Conservation (phyloP, 1,139 yeast genomes). For the Meyerozyma sp. region DNA sequence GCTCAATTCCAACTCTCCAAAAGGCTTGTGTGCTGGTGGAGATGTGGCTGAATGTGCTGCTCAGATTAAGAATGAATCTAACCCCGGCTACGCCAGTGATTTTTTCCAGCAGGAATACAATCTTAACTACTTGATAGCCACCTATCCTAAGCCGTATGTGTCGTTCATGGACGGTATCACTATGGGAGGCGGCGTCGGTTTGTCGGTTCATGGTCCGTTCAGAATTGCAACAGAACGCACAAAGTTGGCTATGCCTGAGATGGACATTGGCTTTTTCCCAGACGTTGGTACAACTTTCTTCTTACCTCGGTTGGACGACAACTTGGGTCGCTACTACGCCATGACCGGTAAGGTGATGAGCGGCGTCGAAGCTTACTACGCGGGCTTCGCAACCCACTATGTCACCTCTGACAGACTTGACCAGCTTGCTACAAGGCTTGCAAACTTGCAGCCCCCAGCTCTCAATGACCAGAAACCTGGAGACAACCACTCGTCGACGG, state of each 20-base stretch:
- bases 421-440: constrained; percentile 58
- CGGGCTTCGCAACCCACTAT: constrained; percentile 90
- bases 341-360: constrained; percentile 74
- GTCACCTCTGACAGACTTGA: constrained; percentile 62
- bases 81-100: constrained; percentile 49
- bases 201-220: constrained; percentile 89
- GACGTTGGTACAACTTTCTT: constrained; percentile 95
- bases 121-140: constrained; percentile 72
- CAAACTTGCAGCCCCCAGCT: constrained; percentile 47
- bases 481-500: constrained; percentile 20
- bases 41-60: constrained; percentile 79
- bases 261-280: constrained; percentile 94
- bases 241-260: constrained; percentile 95
- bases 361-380: constrained; percentile 74
- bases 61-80: constrained; percentile 37
- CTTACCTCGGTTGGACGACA: constrained; percentile 75
- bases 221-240: constrained; percentile 89
- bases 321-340: constrained; percentile 80
- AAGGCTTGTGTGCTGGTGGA: constrained; percentile 85
- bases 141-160: constrained; percentile 80
- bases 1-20: constrained; percentile 61
- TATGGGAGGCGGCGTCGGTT: constrained; percentile 98
- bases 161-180: constrained; percentile 88
- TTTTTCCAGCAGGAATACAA: constrained; percentile 81
- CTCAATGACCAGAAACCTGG: constrained; percentile 22